Conservation (phyloP, 2,329 filamentous ascomycete species). For the Leptographium lundbergii region DNA sequence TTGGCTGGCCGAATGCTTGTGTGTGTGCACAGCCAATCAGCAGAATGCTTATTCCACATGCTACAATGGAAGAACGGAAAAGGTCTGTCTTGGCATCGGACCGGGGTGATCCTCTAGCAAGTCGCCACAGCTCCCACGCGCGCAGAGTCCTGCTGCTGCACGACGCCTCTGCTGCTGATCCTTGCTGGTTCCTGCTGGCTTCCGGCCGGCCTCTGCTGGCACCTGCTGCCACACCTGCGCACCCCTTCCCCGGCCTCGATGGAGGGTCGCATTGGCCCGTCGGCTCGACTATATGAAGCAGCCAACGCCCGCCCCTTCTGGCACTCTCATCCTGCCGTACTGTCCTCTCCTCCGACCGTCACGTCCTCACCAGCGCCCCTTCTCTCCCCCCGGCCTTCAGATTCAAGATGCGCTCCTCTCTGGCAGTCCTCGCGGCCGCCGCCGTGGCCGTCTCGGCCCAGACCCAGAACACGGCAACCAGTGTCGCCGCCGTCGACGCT, state of each 20-base stretch:
- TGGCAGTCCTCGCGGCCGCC: conserved; percentile 7
- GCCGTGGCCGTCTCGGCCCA: conserved; percentile 7
- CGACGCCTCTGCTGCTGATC: neutral
- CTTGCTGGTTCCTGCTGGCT: neutral
- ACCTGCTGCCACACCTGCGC: too few relatives aligned
- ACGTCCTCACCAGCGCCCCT: neutral
- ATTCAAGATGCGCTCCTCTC: conserved; percentile 7
- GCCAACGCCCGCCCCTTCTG: neutral
- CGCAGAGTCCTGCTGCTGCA: neutral
- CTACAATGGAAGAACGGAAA: neutral
- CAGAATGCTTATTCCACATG: conserved; percentile 4
- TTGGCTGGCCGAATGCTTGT: neutral
- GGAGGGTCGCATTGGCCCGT: neutral
- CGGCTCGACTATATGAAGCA: neutral
- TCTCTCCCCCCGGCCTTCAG: neutral
- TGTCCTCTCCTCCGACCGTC: neutral
- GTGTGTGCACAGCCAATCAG: neutral
- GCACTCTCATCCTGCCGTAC: neutral
- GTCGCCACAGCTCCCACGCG: neutral
- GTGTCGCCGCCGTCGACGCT: conserved; percentile 34
- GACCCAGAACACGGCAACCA: conserved; percentile 36
- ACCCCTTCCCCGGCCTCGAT: neutral
- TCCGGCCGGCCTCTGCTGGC: too few relatives aligned
- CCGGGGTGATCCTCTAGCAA: neutral
- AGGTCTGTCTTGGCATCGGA: neutral